These are phyloP conservation scores for Neurospora discreta DNA, from an alignment of 495 filamentous ascomycete species.

Conservation along the genomic window DNA sequence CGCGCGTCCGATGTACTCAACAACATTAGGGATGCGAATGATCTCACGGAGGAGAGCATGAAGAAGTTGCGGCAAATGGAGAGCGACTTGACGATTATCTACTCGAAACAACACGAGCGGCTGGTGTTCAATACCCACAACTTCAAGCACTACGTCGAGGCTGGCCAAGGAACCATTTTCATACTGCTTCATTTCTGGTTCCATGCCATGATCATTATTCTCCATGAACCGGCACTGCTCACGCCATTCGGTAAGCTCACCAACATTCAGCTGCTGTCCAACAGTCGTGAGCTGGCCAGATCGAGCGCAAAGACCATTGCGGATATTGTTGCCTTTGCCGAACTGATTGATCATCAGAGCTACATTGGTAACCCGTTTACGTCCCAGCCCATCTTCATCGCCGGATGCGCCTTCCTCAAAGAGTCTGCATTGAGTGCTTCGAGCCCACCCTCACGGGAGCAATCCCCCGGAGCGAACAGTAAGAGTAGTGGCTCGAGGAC, in stretches of 20 bases:
- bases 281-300: slow-evolving; percentile 73
- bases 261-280: slow-evolving; percentile 55
- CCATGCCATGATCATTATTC: slow-evolving; percentile 71
- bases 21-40: slow-evolving; percentile 63
- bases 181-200: slow-evolving; percentile 89
- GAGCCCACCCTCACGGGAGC: slow-evolving; percentile 42
- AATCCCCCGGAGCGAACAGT: slow-evolving; percentile 27
- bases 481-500: slow-evolving; percentile 5
- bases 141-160: slow-evolving; percentile 65
- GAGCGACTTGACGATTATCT: slow-evolving; percentile 65
- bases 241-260: slow-evolving; percentile 58
- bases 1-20: slow-evolving; percentile 74
- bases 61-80: slow-evolving; percentile 61
- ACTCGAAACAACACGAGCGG: slow-evolving; percentile 57
- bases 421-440: slow-evolving; percentile 57
- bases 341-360: slow-evolving; percentile 66
- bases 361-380: slow-evolving; percentile 81
- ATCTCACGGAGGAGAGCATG: slow-evolving; percentile 61
- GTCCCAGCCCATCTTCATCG: slow-evolving; percentile 82
- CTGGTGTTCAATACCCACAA: slow-evolving; percentile 73
- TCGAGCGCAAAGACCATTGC: slow-evolving; percentile 83
- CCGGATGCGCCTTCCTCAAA: slow-evolving; percentile 75
- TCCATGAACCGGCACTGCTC: slow-evolving; percentile 72
- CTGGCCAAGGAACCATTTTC: slow-evolving; percentile 70
- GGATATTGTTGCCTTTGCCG: slow-evolving; percentile 70